These are phyloP conservation scores for Pittosporum tobira DNA, from an alignment of 129 eudicot genomes.

Conservation along the genomic window DNA sequence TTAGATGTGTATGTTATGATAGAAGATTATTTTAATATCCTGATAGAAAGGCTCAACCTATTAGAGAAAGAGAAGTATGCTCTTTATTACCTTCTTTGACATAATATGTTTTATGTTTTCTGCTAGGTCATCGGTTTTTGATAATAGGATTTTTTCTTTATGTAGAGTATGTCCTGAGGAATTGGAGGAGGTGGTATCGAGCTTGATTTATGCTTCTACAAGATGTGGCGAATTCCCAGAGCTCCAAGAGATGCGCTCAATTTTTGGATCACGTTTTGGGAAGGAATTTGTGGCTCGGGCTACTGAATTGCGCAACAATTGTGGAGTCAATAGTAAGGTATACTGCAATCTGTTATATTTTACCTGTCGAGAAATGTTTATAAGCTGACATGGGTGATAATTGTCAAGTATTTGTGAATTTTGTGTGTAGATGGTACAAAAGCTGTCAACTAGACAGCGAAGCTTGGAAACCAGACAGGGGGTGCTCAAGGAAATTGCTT, in stretches of 20 bases:
- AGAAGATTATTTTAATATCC: slow-evolving; percentile 50
- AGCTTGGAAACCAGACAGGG: slow-evolving; percentile 51
- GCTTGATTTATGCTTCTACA: slow-evolving; percentile 58
- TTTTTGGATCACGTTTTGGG: slow-evolving; percentile 51
- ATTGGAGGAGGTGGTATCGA: slow-evolving; percentile 56
- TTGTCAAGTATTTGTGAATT: slow-evolving; percentile 2
- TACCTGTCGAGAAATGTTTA: background rate
- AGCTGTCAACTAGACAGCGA: slow-evolving; percentile 62
- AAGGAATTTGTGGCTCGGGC: slow-evolving; percentile 54
- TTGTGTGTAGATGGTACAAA: slow-evolving; percentile 50
- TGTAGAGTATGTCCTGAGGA: slow-evolving; percentile 68
- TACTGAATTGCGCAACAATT: slow-evolving; percentile 43
- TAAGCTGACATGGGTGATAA: background rate
- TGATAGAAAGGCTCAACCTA: slow-evolving; percentile 52
- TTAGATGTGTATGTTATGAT: slow-evolving; percentile 65
- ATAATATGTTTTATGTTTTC: background rate
- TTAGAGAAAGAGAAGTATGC: slow-evolving; percentile 53
- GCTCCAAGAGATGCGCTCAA: slow-evolving; percentile 62
- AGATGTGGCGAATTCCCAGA: slow-evolving; percentile 93
- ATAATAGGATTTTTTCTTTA: background rate
- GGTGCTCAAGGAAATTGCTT: slow-evolving; percentile 57
- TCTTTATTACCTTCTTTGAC: background rate
- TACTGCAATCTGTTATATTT: background rate
- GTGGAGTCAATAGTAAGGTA: slow-evolving; percentile 57
- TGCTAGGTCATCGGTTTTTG: background rate